Evolutionary conservation across 768 basidiomycete genomes (phyloP).

Genomic region (Dendrothele bispora): DNA sequence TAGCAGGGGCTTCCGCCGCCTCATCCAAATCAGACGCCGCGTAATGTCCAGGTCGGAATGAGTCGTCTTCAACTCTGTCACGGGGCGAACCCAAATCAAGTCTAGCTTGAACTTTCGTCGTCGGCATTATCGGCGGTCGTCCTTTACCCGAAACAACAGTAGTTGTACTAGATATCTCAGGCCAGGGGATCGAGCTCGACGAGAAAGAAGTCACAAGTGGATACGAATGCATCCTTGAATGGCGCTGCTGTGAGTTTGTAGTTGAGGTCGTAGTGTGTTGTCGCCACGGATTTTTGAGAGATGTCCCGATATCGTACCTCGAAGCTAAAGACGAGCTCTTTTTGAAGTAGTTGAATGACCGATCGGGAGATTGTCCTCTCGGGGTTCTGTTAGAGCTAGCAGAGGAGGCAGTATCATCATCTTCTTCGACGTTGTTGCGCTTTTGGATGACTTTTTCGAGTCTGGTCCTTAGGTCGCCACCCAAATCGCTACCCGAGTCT

Average conservation of each 20-base stretch:
- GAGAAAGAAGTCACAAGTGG: constrained; percentile 33
- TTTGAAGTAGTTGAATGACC: constrained; percentile 29
- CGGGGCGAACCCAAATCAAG: constrained; percentile 50
- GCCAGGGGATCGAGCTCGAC: constrained; percentile 42
- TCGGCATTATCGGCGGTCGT: constrained; percentile 23
- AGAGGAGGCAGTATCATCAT: constrained; percentile 12
- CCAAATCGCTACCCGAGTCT: constrained; percentile 46
- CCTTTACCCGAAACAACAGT: constrained; percentile 5
- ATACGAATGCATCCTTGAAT: constrained; percentile 47
- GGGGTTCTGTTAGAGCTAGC: neutral
- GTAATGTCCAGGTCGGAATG: constrained; percentile 22
- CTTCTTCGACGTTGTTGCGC: constrained; percentile 23
- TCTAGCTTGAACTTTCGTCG: constrained; percentile 9
- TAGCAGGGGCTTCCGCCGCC: constrained; percentile 22
- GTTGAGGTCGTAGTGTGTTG: constrained; percentile 18
- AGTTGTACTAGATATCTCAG: constrained; percentile 1
- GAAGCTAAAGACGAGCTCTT: constrained; percentile 44
- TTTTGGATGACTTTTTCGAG: constrained; percentile 62
- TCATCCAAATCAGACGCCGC: constrained; percentile 27
- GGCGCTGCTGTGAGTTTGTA: constrained; percentile 15
- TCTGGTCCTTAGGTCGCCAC: constrained; percentile 62
- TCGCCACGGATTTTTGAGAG: constrained; percentile 51
- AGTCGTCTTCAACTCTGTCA: constrained; percentile 35
- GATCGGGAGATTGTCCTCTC: constrained; percentile 6
- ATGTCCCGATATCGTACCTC: constrained; percentile 58